phyloP scores from a whole-genome alignment of 352 stramenopile genomes.

The Phytophthora ramorum region DNA sequence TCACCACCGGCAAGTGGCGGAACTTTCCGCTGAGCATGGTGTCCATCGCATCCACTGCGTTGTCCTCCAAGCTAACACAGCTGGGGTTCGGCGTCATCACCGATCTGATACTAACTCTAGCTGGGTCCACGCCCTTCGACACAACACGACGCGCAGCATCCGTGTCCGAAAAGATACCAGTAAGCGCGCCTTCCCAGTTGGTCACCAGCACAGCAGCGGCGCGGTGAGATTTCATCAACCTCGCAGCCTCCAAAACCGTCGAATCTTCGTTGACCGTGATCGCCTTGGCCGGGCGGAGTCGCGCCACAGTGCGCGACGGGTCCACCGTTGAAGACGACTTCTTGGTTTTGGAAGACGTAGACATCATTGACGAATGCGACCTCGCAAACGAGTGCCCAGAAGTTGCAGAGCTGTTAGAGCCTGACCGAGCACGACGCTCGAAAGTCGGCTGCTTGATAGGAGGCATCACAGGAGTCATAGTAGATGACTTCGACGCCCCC shows the following conservation, averaged over 20 bases:
- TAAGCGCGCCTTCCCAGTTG: conserved; percentile 84
- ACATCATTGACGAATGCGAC: conserved; percentile 85
- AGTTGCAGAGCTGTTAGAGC: conserved; percentile 76
- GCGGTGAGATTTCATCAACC: conserved; percentile 93
- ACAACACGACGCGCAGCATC: conserved; percentile 86
- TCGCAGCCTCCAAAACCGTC: conserved; percentile 88
- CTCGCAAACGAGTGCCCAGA: conserved; percentile 81
- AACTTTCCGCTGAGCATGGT: conserved; percentile 93
- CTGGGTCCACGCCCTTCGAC: conserved; percentile 73
- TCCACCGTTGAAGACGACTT: conserved; percentile 59
- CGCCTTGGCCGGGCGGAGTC: conserved; percentile 87
- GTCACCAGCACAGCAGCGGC: conserved; percentile 93
- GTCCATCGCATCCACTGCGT: conserved; percentile 80
- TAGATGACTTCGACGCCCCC: conserved; percentile 21
- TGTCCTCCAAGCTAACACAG: conserved; percentile 87
- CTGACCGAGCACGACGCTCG: conserved; percentile 61
- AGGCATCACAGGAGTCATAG: conserved; percentile 35
- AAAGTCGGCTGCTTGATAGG: conserved; percentile 35
- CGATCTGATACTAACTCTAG: conserved; percentile 66
- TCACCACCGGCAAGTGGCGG: conserved; percentile 96
- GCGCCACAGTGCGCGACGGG: conserved; percentile 74
- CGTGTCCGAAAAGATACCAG: conserved; percentile 96
- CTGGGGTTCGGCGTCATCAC: conserved; percentile 90
- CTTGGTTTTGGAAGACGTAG: conserved; percentile 76
- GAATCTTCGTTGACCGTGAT: conserved; percentile 83